Evolutionary conservation across 768 basidiomycete genomes (phyloP), one percentile per base, ranked within the genome.

Genomic region (Termitomyces sp.): DNA sequence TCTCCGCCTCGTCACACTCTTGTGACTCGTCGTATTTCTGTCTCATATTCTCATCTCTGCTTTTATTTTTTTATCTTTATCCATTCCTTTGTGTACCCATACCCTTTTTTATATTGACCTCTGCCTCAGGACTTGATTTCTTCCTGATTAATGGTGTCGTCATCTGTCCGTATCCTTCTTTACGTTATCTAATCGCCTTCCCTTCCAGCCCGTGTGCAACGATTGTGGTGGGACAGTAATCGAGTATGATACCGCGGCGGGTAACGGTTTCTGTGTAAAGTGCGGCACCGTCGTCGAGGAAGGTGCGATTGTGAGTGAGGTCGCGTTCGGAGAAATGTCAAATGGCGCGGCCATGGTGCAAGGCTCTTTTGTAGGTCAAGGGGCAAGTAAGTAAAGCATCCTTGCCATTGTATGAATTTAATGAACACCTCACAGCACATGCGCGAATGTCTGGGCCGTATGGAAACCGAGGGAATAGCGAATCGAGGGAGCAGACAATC

Each of bases 281-380:
- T 98, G 95, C 62, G 93, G 92, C 43, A 89, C 87, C 7, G 94
- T 98, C 16, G 77, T 96, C 10, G 93, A 96, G 71, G 92, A 97
- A 70, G 94, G 93, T 64, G 84, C 88, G 2, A 94, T 98, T 56
- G 92, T 98, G 10, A 90, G 88, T 58, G 97, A 99, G 67, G 84
- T 99, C 52, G 85, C 86, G 1, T 99, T 99, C 62, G 93, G 94
- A n/a, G 97, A 99, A 76, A 89, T 90, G 4, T 82, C 88, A 11
- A 80, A 82, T 27, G 97, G 97, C 23, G 92, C 94, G 5, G 95
- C 96, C 1, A 91, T 98, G 78, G 95, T 97, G 1, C 90, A 95
- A 64, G 97, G 97, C 2, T 86, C 89, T 3, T 97, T 91, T 63
- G 93, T 99, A 12, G 91, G 83, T 0, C 88, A 91, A 63, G 91